Base-by-base conservation (phyloP, 805 yeast genomes). In the Starmerella asiatica region DNA sequence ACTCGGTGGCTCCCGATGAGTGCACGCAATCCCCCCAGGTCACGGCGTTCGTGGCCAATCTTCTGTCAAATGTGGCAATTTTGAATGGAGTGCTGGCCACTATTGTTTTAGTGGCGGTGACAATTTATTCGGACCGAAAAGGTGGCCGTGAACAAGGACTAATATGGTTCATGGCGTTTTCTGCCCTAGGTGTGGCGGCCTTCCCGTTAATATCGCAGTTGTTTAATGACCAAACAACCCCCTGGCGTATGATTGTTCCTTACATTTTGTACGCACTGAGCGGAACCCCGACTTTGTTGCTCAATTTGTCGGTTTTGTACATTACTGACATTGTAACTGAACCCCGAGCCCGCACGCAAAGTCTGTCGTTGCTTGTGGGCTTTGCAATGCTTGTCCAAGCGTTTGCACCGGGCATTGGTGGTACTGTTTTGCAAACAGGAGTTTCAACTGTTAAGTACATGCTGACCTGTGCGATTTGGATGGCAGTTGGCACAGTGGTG, bases 181-280 rank as follows among this genome's bases (percentile, higher is more conserved):
- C 32, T 4, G 21, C 42, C 2, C 14, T 35, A 1, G 46, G 39
- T 1, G 28, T 37, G 1, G 27, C 21, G 4, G 21, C 40, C 1
- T 42, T 21, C 21, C 44, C 46, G 8, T 11, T 35, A 12, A 9
- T 26, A 2, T 40, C 44, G 0, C 39, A 33, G 20, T 27, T 9
- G 1, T 26, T 37, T 4, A 26, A 37, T 11, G 20, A 24, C 2
- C 5, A 15, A 16, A 15, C 17, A 5, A 17, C 44, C 3, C 36
- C 14, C 21, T 45, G 49, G 49, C 24, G 44, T 3, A 36, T 45
- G 46, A 16, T 45, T 3, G 21, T 39, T 2, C 49, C 49, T 4
- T 42, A 42, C 17, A 3, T 42, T 5, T 17, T 39, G 11, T 26
- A 19, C 3, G 49, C 49, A 1, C 27, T 45, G 9, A 36, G 44